A percentile compares a stretch with the other conserved stretches of the same genome.
Conservation (phyloP, 2,329 filamentous ascomycete genomes). For the Nemania diffusa region DNA sequence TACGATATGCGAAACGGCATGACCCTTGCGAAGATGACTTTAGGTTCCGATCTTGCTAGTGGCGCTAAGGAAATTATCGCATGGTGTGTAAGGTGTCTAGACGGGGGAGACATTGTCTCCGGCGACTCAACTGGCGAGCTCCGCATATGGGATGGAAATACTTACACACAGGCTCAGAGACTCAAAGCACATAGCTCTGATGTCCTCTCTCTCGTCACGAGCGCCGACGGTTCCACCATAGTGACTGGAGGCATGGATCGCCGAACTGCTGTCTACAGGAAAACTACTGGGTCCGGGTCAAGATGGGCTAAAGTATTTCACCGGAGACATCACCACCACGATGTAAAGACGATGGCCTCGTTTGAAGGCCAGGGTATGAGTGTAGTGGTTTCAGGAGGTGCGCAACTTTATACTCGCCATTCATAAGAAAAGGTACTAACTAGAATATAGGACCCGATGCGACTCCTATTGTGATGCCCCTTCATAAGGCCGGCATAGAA, state of each 20-base stretch:
- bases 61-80: conserved; percentile 88
- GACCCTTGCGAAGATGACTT: conserved; percentile 81
- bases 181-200: conserved; percentile 90
- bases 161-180: conserved; percentile 86
- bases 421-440: conserved; percentile 46
- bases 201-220: conserved; percentile 86
- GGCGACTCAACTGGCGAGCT: conserved; percentile 95
- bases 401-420: conserved; percentile 43
- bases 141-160: conserved; percentile 92
- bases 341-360: conserved; percentile 92
- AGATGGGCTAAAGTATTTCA: conserved; percentile 90
- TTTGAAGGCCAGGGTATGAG: conserved; percentile 88
- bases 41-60: conserved; percentile 80
- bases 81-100: conserved; percentile 91
- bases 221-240: conserved; percentile 81
- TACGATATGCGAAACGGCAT: conserved; percentile 86
- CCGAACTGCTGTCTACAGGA: conserved; percentile 83
- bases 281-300: conserved; percentile 66
- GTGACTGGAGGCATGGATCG: conserved; percentile 93
- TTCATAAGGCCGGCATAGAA: conserved; percentile 80
- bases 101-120: conserved; percentile 89
- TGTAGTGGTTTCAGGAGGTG: conserved; percentile 90
- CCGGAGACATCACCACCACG: conserved; percentile 87
- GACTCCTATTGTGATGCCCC: conserved; percentile 81
- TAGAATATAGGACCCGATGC: conserved; percentile 78